Evolutionary conservation across 768 basidiomycete genomes (phyloP), one percentile per base, ranked within the genome.

Genomic region (Candolleomyces aberdarensis): DNA sequence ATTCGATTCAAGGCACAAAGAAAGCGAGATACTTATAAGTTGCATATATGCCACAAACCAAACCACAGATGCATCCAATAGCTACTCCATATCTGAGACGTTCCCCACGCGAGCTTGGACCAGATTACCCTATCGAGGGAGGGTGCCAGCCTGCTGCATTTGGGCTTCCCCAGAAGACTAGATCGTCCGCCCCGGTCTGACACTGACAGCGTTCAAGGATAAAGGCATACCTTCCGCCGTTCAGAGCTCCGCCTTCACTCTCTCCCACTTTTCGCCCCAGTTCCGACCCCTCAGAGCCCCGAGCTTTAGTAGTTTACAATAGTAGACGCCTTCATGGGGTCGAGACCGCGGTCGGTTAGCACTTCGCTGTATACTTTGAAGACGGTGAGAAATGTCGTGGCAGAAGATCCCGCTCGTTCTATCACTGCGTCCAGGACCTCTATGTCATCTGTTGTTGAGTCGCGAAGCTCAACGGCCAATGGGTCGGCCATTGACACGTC

Each of bases 291-390:
- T 90, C 66, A 94, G 68, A 46, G 89, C 91, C 51, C 91, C 91
- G 3, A 96, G 77, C 71, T 94, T 93, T 61, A 96, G 74, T 32
- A 96, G 72, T 70, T 92, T 90, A 19, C 86, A 85, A 70, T 94
- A 96, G 68, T 89, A 91, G 3, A 87, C 77, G 10, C 90, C 89
- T 70, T 94, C 93, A 63, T 87, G 85, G 87, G 81, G 63, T 93
- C 89, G n/a, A 94, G 73, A 3, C 88, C 88, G 1, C 86, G 82
- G 65, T 90, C 88, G 60, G 83, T 81, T 22, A 94, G 75, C 20
- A 93, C 83, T 59, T 90, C 86, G 67, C 87, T 91, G 73, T 95
- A 94, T 0, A 91, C 89, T 69, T 90, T 92, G 79, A 92, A 87
- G n/a, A 93, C 83, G 5, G 84, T 82, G 43, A 91, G 78, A 67